phyloP scores from a whole-genome alignment of 2,329 filamentous ascomycete species.

The Clarireedia homoeocarpa region DNA sequence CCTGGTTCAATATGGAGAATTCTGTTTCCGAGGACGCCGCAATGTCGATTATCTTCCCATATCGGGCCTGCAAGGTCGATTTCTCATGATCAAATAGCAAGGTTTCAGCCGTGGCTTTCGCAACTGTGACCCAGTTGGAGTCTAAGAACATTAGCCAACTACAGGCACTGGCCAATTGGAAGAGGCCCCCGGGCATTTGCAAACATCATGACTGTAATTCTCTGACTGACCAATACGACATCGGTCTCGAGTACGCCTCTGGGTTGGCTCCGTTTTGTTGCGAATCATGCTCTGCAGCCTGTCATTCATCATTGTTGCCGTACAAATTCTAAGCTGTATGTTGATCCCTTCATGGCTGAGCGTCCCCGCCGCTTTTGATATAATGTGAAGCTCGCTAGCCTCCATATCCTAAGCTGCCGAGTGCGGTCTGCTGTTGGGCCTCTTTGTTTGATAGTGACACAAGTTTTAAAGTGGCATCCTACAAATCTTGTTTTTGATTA shows the following conservation, averaged over 20 bases:
- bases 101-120: neutral
- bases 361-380: neutral
- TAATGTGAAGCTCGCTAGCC: neutral
- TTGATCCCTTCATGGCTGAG: neutral
- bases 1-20: constrained; percentile 3
- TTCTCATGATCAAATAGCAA: neutral
- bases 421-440: too few species aligned
- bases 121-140: neutral
- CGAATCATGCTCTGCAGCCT: neutral
- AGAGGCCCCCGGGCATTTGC: neutral
- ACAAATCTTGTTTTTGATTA: neutral
- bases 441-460: neutral
- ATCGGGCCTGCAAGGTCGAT: neutral
- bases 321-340: neutral
- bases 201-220: constrained; percentile 1
- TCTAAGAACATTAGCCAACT: neutral
- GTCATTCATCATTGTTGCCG: neutral
- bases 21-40: neutral
- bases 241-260: neutral
- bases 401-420: neutral
- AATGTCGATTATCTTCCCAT: neutral
- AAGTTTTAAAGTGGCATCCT: neutral
- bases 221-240: constrained; percentile 4
- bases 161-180: neutral
- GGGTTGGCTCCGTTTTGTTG: neutral